Evolutionary conservation across 176 grass and related monocot species (phyloP).

Genomic region (Tillandsia leiboldiana): DNA sequence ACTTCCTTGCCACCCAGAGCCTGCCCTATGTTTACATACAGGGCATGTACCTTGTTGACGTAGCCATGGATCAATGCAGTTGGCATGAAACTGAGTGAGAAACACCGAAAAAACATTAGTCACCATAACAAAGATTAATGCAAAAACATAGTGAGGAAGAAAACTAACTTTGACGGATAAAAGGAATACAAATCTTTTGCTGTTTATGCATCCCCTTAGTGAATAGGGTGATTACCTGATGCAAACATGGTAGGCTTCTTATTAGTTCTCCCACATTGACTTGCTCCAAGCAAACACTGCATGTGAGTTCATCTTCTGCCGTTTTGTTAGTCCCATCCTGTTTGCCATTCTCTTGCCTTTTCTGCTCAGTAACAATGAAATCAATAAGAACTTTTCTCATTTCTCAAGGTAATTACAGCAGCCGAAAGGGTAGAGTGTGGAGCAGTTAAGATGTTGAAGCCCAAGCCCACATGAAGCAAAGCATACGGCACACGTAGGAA

Average conservation of each 20-base stretch:
- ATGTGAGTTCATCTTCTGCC: slow-evolving; percentile 71
- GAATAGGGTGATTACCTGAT: slow-evolving; percentile 49
- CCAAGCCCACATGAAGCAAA: too few species aligned
- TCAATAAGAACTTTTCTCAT: background rate
- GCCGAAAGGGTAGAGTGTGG: too few species aligned
- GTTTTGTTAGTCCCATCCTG: slow-evolving; percentile 35
- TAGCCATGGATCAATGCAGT: slow-evolving; percentile 94
- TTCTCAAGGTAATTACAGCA: too few species aligned
- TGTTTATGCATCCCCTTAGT: background rate
- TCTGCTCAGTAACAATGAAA: slow-evolving; percentile 41
- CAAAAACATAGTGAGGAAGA: background rate
- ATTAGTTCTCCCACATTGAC: slow-evolving; percentile 58
- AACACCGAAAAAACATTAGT: background rate
- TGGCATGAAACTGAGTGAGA: slow-evolving; percentile 62
- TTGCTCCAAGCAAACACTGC: slow-evolving; percentile 98
- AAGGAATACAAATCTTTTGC: background rate
- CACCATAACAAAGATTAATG: background rate
- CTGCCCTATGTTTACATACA: slow-evolving; percentile 76
- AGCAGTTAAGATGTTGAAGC: too few species aligned
- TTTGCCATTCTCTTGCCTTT: slow-evolving; percentile 39
- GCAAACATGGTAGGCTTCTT: slow-evolving; percentile 88
- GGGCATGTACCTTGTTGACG: slow-evolving; percentile 94
- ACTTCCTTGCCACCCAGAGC: slow-evolving; percentile 31
- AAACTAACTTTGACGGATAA: background rate
- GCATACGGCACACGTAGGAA: too few species aligned